Evolutionary conservation across 306 rosid genomes (phyloP).

Genomic region (Rosa persica): DNA sequence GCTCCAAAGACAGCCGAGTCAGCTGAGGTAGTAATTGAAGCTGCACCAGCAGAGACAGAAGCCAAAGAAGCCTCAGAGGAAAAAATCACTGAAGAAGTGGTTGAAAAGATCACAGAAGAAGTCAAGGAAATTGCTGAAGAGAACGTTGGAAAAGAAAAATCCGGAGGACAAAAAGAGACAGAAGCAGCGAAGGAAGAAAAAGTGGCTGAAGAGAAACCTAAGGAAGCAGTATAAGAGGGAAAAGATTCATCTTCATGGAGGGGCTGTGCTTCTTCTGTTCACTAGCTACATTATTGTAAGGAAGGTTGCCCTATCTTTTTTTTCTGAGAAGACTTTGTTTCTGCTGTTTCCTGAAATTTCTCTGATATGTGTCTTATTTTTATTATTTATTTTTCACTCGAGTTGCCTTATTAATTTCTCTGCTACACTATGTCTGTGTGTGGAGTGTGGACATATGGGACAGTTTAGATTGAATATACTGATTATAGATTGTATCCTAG

Average conservation of each 20-base stretch:
- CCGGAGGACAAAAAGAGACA: not conserved
- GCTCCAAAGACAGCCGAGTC: slow-evolving; percentile 1
- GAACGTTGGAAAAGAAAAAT: not conserved
- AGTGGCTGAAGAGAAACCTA: slow-evolving; percentile 4
- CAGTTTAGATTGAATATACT: slow-evolving; percentile 4
- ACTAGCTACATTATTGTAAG: not conserved
- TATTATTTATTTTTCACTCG: not conserved
- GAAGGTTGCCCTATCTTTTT: slow-evolving; percentile 1
- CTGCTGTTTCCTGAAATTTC: not conserved
- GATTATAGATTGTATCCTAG: not conserved
- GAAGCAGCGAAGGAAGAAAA: not conserved
- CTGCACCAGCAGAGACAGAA: not conserved
- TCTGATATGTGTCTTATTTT: not conserved
- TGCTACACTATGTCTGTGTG: not conserved
- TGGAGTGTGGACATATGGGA: not conserved
- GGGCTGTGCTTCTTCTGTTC: not conserved
- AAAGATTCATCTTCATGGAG: not conserved
- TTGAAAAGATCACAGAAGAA: slow-evolving; percentile 4
- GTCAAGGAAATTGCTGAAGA: slow-evolving; percentile 10
- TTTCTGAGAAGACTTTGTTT: not conserved
- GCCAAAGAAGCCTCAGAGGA: not conserved
- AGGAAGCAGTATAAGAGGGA: slow-evolving; percentile 4
- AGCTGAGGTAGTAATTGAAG: not conserved
- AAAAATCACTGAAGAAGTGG: not conserved
- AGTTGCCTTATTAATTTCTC: not conserved